These are phyloP conservation scores for Fusarium protoensiforme DNA, from an alignment of 2,329 filamentous ascomycete species.

Conservation along the genomic window DNA sequence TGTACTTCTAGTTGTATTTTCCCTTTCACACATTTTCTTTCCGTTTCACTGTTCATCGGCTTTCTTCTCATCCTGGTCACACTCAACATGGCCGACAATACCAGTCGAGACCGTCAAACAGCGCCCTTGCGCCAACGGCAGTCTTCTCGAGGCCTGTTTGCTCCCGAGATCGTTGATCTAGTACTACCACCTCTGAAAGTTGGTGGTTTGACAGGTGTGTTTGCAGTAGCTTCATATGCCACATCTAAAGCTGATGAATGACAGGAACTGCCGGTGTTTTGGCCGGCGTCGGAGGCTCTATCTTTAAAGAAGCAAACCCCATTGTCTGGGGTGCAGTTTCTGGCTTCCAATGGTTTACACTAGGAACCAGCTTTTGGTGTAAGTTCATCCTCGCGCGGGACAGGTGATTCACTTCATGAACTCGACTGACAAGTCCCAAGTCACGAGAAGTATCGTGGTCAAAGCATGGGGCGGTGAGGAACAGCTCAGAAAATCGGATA, in stretches of 20 bases:
- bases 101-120: slow-evolving; percentile 32
- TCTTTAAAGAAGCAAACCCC: slow-evolving; percentile 74
- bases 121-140: slow-evolving; percentile 36
- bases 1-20: slow-evolving; percentile 18
- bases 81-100: slow-evolving; percentile 31
- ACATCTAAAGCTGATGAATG: slow-evolving; percentile 34
- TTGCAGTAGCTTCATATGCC: neutral
- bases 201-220: slow-evolving; percentile 67
- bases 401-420: neutral
- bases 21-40: neutral
- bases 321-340: slow-evolving; percentile 77
- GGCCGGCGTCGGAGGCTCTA: slow-evolving; percentile 75
- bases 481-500: slow-evolving; percentile 67
- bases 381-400: slow-evolving; percentile 45
- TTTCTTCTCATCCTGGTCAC: neutral
- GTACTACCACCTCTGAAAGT: slow-evolving; percentile 66
- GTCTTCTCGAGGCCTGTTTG: slow-evolving; percentile 50
- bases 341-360: slow-evolving; percentile 82
- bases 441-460: slow-evolving; percentile 59
- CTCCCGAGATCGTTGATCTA: slow-evolving; percentile 58
- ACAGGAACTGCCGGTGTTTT: slow-evolving; percentile 70
- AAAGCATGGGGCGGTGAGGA: slow-evolving; percentile 62
- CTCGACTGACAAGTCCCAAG: slow-evolving; percentile 47
- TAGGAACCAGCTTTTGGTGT: slow-evolving; percentile 84
- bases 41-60: neutral